Conservation (phyloP, 352 stramenopile genomes). For the Thalassiosira livingstoniorum region DNA sequence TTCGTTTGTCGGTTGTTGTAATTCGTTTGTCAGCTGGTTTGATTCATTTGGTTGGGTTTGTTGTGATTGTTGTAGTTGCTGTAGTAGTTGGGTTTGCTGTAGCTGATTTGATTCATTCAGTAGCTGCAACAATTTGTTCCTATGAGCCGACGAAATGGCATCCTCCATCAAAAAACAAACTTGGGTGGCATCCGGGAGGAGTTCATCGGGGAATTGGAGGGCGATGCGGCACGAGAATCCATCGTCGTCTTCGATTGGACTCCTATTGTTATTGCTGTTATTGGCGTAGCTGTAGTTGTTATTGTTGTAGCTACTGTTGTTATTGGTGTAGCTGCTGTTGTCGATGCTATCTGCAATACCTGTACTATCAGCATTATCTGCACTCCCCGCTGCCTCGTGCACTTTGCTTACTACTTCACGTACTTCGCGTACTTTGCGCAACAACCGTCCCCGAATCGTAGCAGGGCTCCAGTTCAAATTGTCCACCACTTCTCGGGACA, state of each 20-base stretch:
- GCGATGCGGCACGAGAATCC: slow-evolving; percentile 83
- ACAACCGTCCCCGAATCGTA: slow-evolving; percentile 22
- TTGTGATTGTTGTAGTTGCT: slow-evolving; percentile 33
- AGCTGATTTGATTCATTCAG: background rate
- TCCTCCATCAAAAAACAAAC: slow-evolving; percentile 87
- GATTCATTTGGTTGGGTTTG: background rate
- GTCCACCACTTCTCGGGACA: slow-evolving; percentile 54
- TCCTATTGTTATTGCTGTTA: no score
- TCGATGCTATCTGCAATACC: no score
- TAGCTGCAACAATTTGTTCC: slow-evolving; percentile 21
- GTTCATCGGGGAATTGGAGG: slow-evolving; percentile 95
- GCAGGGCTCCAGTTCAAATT: slow-evolving; percentile 40
- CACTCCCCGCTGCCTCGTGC: background rate
- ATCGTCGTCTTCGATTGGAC: slow-evolving; percentile 53
- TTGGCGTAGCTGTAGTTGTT: no score
- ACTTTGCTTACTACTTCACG: background rate
- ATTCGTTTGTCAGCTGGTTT: background rate
- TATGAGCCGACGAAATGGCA: slow-evolving; percentile 47
- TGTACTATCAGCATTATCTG: background rate
- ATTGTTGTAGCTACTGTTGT: no score
- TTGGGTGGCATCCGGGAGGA: slow-evolving; percentile 89
- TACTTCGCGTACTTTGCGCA: background rate
- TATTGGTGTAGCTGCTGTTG: no score
- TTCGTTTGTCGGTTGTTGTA: background rate
- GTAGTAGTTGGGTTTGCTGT: background rate